These are phyloP conservation scores for Atalantia buxifolia DNA, from an alignment of 345 rosid species.

Conservation along the genomic window DNA sequence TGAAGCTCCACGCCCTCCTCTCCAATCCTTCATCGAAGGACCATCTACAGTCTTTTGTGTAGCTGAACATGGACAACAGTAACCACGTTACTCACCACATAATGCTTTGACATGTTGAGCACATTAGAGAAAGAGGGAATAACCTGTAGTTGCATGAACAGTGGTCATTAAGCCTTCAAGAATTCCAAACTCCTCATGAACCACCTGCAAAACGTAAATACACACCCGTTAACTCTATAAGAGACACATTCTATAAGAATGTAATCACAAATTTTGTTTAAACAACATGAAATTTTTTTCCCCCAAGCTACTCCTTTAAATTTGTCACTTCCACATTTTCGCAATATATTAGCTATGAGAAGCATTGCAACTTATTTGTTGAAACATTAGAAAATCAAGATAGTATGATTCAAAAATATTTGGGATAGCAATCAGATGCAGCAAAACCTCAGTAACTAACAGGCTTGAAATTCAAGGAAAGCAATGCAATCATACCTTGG, in stretches of 20 bases:
- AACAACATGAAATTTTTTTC: background rate
- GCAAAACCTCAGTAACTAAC: background rate
- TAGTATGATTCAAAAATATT: background rate
- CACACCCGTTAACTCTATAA: background rate
- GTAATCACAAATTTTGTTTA: background rate
- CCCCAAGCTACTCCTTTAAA: background rate
- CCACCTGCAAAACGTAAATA: constrained; percentile 53
- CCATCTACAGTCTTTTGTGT: constrained; percentile 99
- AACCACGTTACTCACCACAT: constrained; percentile 9
- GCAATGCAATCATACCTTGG: constrained; percentile 59
- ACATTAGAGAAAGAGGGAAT: constrained; percentile 13
- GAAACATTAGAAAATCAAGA: background rate
- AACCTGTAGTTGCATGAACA: constrained; percentile 98
- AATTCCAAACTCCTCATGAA: constrained; percentile 96
- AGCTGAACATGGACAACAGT: constrained; percentile 46
- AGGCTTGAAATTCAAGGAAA: constrained; percentile 10
- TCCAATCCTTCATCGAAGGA: constrained; percentile 98
- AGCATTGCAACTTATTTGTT: background rate
- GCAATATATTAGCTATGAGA: background rate
- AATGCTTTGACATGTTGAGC: background rate
- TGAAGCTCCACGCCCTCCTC: constrained; percentile 98
- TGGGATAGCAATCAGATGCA: background rate
- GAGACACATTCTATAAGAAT: background rate
- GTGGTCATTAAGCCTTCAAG: constrained; percentile 99
- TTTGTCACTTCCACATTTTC: background rate